Percentiles rank a stretch among this genome's conserved stretches.
phyloP scores from a whole-genome alignment of 768 basidiomycete genomes.

The Lepiota venenata region DNA sequence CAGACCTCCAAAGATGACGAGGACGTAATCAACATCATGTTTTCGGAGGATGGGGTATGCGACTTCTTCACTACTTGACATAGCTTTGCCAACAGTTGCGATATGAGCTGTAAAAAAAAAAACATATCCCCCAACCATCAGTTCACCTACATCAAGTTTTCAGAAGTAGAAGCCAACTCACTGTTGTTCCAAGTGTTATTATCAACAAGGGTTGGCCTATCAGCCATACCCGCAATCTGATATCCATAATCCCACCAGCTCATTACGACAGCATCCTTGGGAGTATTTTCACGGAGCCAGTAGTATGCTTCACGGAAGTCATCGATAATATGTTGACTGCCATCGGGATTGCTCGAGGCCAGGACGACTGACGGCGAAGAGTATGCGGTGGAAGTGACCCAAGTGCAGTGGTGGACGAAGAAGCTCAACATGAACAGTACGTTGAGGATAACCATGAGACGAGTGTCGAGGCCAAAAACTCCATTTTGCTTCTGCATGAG shows the following conservation, averaged over 20 bases:
- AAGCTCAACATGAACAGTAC: slow-evolving; percentile 75
- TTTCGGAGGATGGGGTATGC: slow-evolving; percentile 96
- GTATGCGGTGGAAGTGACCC: slow-evolving; percentile 92
- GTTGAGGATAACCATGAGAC: slow-evolving; percentile 71
- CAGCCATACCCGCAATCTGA: slow-evolving; percentile 99
- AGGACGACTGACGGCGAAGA: slow-evolving; percentile 98
- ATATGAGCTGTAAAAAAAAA: slow-evolving; percentile 69
- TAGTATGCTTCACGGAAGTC: slow-evolving; percentile 99
- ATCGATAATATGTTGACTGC: slow-evolving; percentile 92
- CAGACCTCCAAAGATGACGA: slow-evolving; percentile 96
- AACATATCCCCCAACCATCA: slow-evolving; percentile 7
- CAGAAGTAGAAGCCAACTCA: slow-evolving; percentile 38
- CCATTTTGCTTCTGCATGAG: slow-evolving; percentile 45
- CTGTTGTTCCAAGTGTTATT: slow-evolving; percentile 99
- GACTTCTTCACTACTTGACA: slow-evolving; percentile 91
- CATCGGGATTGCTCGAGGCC: slow-evolving; percentile 74
- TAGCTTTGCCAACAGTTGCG: slow-evolving; percentile 98
- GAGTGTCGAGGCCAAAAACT: slow-evolving; percentile 83
- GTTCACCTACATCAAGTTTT: not conserved
- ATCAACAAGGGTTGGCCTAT: slow-evolving; percentile 92
- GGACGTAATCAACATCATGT: slow-evolving; percentile 96
- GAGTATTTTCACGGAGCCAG: slow-evolving; percentile 95
- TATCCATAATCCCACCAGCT: slow-evolving; percentile 99
- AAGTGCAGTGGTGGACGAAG: slow-evolving; percentile 97
- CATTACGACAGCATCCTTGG: slow-evolving; percentile 91